phyloP scores from a whole-genome alignment of 73 alveolate species.

The Paraurostyla sp. region DNA sequence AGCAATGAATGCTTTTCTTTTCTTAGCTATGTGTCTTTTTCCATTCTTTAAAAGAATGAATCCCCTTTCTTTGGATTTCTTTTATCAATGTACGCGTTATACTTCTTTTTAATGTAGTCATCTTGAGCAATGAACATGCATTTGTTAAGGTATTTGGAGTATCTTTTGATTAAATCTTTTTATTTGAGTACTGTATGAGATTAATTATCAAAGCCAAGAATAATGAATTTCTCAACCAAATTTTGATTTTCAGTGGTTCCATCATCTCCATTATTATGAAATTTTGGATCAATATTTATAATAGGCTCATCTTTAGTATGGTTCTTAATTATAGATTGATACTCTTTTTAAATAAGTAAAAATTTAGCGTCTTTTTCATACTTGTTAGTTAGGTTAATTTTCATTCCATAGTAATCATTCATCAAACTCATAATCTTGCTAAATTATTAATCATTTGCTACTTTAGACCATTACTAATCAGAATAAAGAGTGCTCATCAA shows the following conservation, averaged over 20 bases:
- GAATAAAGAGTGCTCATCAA: conserved; percentile 14
- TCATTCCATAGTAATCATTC: conserved; percentile 21
- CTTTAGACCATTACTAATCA: not conserved
- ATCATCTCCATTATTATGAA: not conserved
- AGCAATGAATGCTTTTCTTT: not conserved
- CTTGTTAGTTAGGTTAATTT: not conserved
- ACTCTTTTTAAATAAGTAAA: not conserved
- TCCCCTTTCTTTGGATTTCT: not conserved
- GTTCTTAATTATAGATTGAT: not conserved
- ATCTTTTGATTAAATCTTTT: not conserved
- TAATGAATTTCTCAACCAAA: not conserved
- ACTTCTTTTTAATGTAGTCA: conserved; percentile 3
- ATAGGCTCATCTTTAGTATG: not conserved
- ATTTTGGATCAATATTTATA: not conserved
- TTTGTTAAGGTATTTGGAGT: not conserved
- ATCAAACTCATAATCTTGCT: not conserved
- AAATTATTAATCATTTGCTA: not conserved
- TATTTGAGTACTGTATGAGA: not conserved
- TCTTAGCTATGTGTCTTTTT: not conserved
- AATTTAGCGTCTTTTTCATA: not conserved
- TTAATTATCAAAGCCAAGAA: not conserved
- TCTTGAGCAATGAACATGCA: conserved; percentile 28
- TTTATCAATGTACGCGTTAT: not conserved
- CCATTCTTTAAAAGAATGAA: conserved; percentile 1
- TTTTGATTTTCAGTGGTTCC: not conserved